Percentiles rank a stretch among this genome's conserved stretches.
Evolutionary conservation across 208 protist species (phyloP).

Genomic region (Trypanosomatidae sp.): DNA sequence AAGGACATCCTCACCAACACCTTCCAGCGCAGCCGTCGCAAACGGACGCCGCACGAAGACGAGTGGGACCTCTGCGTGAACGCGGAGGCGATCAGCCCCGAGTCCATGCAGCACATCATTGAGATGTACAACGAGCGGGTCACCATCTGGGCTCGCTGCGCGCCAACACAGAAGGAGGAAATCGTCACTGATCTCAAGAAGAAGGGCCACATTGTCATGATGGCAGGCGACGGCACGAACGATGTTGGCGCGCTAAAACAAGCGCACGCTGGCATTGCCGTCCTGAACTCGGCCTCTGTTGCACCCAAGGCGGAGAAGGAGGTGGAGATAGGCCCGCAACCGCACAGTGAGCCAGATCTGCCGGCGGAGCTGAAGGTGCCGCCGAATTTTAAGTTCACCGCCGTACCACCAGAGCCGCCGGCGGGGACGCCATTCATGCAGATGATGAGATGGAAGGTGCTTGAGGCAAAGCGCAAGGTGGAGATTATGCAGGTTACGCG

Average conservation of each 20-base stretch:
- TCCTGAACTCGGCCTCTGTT: conserved; percentile 91
- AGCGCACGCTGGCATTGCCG: conserved; percentile 97
- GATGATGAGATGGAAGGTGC: conserved; percentile 77
- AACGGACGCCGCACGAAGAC: conserved; percentile 32
- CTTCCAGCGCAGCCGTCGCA: conserved; percentile 51
- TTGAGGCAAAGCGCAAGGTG: conserved; percentile 77
- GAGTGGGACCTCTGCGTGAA: conserved; percentile 89
- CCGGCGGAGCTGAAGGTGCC: conserved; percentile 75
- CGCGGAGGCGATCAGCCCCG: conserved; percentile 54
- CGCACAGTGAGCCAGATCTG: conserved; percentile 89
- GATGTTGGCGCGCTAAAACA: conserved; percentile 99
- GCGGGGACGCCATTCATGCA: conserved; percentile 71
- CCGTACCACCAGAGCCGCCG: conserved; percentile 61
- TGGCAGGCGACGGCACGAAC: conserved; percentile 95
- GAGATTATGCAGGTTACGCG: conserved; percentile 77
- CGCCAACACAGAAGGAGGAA: conserved; percentile 88
- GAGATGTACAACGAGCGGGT: conserved; percentile 77
- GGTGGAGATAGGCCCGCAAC: conserved; percentile 50
- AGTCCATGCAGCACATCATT: conserved; percentile 46
- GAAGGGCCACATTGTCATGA: conserved; percentile 87
- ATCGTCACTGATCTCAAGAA: conserved; percentile 90
- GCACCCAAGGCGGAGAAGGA: conserved; percentile 29
- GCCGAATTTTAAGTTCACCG: conserved; percentile 83
- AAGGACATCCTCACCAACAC: conserved; percentile 50
- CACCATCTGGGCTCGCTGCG: conserved; percentile 90